phyloP scores from a whole-genome alignment of 1,139 yeast species.

The Pichia sp. region DNA sequence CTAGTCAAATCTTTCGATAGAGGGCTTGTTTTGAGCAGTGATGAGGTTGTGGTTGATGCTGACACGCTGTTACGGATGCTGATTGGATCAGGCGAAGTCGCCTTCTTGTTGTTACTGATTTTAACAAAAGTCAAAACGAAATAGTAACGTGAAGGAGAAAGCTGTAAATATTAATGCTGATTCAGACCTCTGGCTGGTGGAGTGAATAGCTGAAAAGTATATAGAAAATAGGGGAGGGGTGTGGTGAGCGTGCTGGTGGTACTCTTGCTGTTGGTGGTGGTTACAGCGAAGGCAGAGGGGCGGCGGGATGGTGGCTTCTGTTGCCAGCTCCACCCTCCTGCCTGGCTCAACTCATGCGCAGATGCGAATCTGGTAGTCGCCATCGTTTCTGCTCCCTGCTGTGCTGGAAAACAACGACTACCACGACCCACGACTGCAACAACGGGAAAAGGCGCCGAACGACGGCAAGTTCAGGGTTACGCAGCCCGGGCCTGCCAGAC shows the following conservation, averaged over 20 bases:
- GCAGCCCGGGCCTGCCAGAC: too few relatives aligned
- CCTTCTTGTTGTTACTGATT: slow-evolving; percentile 20
- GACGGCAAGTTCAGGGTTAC: neutral
- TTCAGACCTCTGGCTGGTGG: neutral
- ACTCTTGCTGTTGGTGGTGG: neutral
- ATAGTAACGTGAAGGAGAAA: slow-evolving; percentile 1
- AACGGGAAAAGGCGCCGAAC: neutral
- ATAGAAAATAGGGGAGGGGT: neutral
- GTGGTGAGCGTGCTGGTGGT: neutral
- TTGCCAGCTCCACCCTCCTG: neutral
- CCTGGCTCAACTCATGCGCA: neutral
- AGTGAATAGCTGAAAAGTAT: slow-evolving; percentile 6
- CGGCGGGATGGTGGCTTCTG: neutral
- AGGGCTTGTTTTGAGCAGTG: slow-evolving; percentile 6
- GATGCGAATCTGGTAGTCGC: neutral
- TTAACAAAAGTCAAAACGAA: slow-evolving; percentile 18
- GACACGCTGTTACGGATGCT: neutral
- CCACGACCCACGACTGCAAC: neutral
- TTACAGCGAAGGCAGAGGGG: neutral
- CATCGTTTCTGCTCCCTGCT: neutral
- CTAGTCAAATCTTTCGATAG: slow-evolving; percentile 29
- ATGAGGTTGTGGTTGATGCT: slow-evolving; percentile 5
- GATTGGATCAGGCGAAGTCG: slow-evolving; percentile 22
- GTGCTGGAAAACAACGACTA: neutral
- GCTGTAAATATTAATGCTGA: slow-evolving; percentile 1